Evolutionary conservation across 768 basidiomycete genomes (phyloP).

Genomic region (Phylloporus sp.): DNA sequence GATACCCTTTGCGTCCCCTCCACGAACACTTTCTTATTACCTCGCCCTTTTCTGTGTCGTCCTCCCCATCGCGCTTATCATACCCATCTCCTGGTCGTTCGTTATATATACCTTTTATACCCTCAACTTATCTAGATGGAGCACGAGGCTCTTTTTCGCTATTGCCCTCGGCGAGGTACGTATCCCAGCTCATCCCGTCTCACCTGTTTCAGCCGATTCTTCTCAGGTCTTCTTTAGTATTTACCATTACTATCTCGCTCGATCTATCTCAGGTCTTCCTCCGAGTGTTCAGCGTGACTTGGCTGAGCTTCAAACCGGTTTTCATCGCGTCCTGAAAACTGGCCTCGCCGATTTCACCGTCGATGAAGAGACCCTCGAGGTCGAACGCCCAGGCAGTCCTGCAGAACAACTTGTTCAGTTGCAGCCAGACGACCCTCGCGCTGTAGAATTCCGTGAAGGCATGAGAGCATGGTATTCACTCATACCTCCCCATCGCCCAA

Average conservation of each 20-base stretch:
- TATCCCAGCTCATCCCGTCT: not conserved
- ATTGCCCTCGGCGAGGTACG: conserved; percentile 59
- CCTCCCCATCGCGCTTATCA: conserved; percentile 59
- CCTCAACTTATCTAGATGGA: conserved; percentile 40
- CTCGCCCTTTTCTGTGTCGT: conserved; percentile 53
- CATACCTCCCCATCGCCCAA: not conserved
- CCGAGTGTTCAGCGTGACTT: conserved; percentile 44
- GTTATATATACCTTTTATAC: conserved; percentile 45
- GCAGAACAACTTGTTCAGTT: conserved; percentile 56
- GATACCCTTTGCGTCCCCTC: conserved; percentile 37
- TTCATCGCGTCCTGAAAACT: conserved; percentile 58
- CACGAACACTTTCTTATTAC: conserved; percentile 52
- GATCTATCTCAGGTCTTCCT: conserved; percentile 44
- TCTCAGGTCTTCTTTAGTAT: conserved; percentile 65
- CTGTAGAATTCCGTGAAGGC: conserved; percentile 66
- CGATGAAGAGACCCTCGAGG: conserved; percentile 51
- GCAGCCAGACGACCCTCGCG: conserved; percentile 62
- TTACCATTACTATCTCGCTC: conserved; percentile 53
- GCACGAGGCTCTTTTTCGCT: conserved; percentile 38
- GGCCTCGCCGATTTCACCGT: conserved; percentile 56
- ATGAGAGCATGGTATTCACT: conserved; percentile 51
- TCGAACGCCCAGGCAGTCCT: conserved; percentile 55
- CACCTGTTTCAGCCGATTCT: not conserved
- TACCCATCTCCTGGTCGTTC: conserved; percentile 65
- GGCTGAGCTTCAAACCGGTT: conserved; percentile 54